phyloP scores from a whole-genome alignment of 805 yeast species.

The Hanseniaspora thailandica region DNA sequence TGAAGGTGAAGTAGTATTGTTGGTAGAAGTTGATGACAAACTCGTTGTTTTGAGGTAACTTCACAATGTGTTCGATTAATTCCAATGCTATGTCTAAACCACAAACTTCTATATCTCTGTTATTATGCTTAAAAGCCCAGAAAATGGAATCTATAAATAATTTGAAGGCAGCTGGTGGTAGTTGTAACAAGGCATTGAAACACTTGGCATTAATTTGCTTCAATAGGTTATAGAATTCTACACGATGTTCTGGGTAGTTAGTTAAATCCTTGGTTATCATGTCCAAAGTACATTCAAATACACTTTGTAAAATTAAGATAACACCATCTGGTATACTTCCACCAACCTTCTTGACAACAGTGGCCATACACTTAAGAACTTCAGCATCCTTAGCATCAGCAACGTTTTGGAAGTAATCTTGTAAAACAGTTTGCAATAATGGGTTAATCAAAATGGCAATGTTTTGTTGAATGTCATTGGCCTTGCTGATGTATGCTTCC shows the following conservation, averaged over 20 bases:
- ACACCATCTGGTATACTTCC: slow-evolving; percentile 81
- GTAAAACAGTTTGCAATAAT: slow-evolving; percentile 69
- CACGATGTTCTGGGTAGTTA: slow-evolving; percentile 95
- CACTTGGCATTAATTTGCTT: slow-evolving; percentile 77
- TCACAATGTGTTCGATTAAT: slow-evolving; percentile 72
- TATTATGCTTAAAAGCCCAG: slow-evolving; percentile 97
- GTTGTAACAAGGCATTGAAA: slow-evolving; percentile 72
- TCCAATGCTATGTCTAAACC: slow-evolving; percentile 80
- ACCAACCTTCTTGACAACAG: slow-evolving; percentile 79
- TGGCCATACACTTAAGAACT: slow-evolving; percentile 87
- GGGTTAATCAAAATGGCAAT: slow-evolving; percentile 76
- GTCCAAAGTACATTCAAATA: slow-evolving; percentile 84
- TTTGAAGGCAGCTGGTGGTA: slow-evolving; percentile 87
- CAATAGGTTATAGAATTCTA: slow-evolving; percentile 82
- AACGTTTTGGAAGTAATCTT: slow-evolving; percentile 76
- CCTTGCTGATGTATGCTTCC: slow-evolving; percentile 78
- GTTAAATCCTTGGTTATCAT: slow-evolving; percentile 94
- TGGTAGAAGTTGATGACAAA: slow-evolving; percentile 80
- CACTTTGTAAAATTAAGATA: slow-evolving; percentile 73
- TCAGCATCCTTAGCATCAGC: slow-evolving; percentile 98
- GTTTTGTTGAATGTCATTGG: slow-evolving; percentile 65
- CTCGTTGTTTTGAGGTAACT: slow-evolving; percentile 44
- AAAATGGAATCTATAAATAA: slow-evolving; percentile 83
- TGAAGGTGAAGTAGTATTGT: slow-evolving; percentile 75
- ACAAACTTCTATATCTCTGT: slow-evolving; percentile 88